A percentile compares a stretch with the other conserved stretches of the same genome.
Conservation (phyloP, 1,284 basidiomycete genomes). For the Ustilago tritici region DNA sequence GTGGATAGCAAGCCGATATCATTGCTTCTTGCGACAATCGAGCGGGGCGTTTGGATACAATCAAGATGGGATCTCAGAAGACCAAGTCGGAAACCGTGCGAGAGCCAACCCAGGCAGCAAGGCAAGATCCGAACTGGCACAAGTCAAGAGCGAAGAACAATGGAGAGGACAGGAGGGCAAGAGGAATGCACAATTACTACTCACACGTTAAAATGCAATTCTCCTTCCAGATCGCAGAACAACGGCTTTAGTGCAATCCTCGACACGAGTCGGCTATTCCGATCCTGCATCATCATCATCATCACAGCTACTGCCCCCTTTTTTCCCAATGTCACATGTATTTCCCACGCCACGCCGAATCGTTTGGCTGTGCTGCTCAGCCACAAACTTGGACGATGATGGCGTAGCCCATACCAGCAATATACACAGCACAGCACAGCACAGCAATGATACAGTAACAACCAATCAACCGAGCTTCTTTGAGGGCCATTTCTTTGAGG, state of each 20-base stretch:
- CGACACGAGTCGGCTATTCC: constrained; percentile 5
- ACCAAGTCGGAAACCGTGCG: constrained; percentile 1
- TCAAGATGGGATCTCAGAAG: background rate
- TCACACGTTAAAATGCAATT: background rate
- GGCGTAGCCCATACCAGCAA: background rate
- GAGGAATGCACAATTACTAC: background rate
- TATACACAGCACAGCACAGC: background rate
- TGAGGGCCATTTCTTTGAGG: background rate
- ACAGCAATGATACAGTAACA: background rate
- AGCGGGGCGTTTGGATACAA: background rate
- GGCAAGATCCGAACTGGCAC: background rate
- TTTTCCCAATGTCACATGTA: background rate
- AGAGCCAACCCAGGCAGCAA: background rate
- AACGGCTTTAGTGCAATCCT: constrained; percentile 1
- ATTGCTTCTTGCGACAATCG: background rate
- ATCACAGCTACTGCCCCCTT: background rate
- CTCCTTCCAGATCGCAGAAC: constrained; percentile 7
- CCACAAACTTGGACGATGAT: background rate
- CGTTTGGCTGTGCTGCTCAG: constrained; percentile 1
- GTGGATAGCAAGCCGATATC: background rate
- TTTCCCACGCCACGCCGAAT: constrained; percentile 2
- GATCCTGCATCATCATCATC: background rate
- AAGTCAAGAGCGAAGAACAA: background rate
- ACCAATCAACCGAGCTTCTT: background rate
- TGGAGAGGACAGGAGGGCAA: background rate